Evolutionary conservation across 768 basidiomycete species (phyloP), one percentile per base, ranked within the genome.

Genomic region (Mycena leptocephala): DNA sequence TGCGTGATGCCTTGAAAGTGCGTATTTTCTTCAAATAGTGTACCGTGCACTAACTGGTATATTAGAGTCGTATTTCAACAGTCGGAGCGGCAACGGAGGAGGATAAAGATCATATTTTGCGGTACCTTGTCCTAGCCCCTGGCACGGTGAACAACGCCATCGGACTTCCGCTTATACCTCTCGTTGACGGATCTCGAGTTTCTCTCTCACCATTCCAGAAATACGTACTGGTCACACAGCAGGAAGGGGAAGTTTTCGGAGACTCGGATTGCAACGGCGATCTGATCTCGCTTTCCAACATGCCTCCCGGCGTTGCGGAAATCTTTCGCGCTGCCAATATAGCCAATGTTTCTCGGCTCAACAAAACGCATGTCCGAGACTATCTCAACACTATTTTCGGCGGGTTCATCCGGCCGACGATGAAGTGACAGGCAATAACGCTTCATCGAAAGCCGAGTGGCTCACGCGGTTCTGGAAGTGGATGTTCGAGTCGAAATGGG

Each of bases 391-490:
- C 14, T 20, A 9, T 43, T 13, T 75, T 74, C 6, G 79, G 70
- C 30, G 39, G 41, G 3, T 75, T 79, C 51, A 58, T 59, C 74
- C 70, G 9, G 74, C 74, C 16, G 43, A 70, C 55, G 82, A 72
- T 26, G 73, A 67, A 74, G 70, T 72, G 30, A n/a, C 13, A 14
- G 73, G 26, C 41, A 37, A n/a, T 11, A 69, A 63, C 22, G 26
- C 37, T 39, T 43, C 76, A 1, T 33, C 65, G n/a, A 75, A 76
- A 26, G 75, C 81, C 39, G 66, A 72, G 5, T 84, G 84, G 84
- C 70, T 83, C 20, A 41, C 58, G 14, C 43, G 56, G 22, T 84
- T 84, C 59, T 84, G 84, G 84, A 74, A 41, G 20, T 84, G 81
- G 81, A 55, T 81, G 20, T 62, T 43, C 13, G 58, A 68, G 51